A percentile compares a stretch with the other conserved stretches of the same genome.
Conservation (phyloP, 192 early-diverging fungal species). For the Allomyces macrogynus region DNA sequence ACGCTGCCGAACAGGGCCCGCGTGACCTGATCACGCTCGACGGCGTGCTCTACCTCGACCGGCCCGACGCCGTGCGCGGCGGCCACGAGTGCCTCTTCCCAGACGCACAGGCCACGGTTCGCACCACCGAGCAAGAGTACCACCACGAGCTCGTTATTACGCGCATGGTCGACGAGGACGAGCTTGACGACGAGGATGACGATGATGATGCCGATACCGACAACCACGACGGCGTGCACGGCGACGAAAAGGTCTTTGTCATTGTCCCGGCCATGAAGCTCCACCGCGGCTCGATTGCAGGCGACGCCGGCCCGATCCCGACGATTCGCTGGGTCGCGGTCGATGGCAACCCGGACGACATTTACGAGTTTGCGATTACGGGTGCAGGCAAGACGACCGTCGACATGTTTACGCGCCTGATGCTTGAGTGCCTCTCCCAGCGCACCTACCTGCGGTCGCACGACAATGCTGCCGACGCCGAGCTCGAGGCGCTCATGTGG, state of each 20-base stretch:
- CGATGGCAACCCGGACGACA: not conserved
- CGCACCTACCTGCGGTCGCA: not conserved
- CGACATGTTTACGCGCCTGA: not conserved
- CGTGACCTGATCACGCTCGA: not conserved
- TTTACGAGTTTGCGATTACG: not conserved
- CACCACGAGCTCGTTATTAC: not conserved
- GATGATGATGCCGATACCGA: not conserved
- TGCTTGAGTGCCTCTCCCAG: not conserved
- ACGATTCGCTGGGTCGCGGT: not conserved
- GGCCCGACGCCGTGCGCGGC: not conserved
- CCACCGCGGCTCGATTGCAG: not conserved
- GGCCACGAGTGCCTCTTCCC: not conserved
- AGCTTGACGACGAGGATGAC: not conserved
- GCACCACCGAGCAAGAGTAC: not conserved
- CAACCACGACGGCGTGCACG: not conserved
- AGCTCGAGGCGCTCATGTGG: not conserved
- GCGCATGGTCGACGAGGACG: not conserved
- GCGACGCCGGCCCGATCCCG: not conserved
- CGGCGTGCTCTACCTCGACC: not conserved
- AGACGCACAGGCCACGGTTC: not conserved
- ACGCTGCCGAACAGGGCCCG: not conserved
- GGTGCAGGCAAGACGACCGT: not conserved
- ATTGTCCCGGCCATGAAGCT: not conserved
- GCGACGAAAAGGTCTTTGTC: not conserved
- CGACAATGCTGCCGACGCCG: not conserved